These are phyloP conservation scores for Limonomyces culmigenus DNA, from an alignment of 1,284 basidiomycete genomes.

Conservation along the genomic window DNA sequence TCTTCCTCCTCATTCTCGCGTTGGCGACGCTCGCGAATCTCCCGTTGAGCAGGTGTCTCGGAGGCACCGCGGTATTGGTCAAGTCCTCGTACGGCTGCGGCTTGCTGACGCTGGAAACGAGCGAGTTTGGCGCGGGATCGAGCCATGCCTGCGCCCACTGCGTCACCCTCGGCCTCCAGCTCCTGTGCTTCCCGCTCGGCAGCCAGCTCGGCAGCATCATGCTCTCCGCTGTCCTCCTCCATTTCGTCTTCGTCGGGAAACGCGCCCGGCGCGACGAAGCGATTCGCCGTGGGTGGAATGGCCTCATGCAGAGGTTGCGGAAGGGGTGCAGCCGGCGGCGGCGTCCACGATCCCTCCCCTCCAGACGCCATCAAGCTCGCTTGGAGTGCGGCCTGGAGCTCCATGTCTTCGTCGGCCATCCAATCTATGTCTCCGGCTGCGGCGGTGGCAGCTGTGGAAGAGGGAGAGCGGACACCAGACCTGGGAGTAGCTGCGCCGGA, in stretches of 20 bases:
- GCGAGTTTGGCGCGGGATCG: slow-evolving; percentile 45
- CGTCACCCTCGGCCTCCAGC: slow-evolving; percentile 22
- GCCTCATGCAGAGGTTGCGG: not conserved
- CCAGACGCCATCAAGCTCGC: slow-evolving; percentile 41
- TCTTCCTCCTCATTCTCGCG: slow-evolving; percentile 20
- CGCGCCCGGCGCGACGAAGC: no score
- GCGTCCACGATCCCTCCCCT: not conserved
- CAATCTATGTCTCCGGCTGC: slow-evolving; percentile 14
- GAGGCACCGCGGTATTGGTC: no score
- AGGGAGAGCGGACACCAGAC: no score
- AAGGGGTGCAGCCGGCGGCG: not conserved
- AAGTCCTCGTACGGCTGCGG: slow-evolving; percentile 48
- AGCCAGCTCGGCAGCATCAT: slow-evolving; percentile 4
- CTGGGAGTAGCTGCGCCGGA: slow-evolving; percentile 2
- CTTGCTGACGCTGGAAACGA: slow-evolving; percentile 52
- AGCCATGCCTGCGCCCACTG: slow-evolving; percentile 47
- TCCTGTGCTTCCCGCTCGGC: slow-evolving; percentile 6
- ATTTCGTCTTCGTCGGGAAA: not conserved
- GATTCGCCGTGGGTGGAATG: not conserved
- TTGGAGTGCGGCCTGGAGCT: slow-evolving; percentile 72
- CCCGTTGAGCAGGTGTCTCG: not conserved
- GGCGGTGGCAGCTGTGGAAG: no score
- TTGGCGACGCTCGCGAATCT: no score
- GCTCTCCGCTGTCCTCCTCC: slow-evolving; percentile 1
- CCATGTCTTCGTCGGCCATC: slow-evolving; percentile 73